Evolutionary conservation across 2,329 filamentous ascomycete genomes (phyloP).

Genomic region (Pseudopyrenochaeta lycopersici): DNA sequence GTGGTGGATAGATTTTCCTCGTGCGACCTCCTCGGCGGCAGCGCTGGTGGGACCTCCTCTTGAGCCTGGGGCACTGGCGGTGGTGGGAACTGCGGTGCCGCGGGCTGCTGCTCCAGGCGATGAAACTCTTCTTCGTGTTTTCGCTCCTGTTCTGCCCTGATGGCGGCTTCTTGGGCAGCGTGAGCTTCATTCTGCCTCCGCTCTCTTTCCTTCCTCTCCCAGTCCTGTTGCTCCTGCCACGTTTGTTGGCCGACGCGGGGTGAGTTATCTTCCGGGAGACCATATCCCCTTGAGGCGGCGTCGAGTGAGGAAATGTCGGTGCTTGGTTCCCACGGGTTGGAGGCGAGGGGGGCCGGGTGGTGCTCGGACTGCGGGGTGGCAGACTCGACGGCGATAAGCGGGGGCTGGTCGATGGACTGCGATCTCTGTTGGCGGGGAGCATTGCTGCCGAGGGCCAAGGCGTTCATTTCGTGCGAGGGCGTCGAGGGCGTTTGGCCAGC

Average conservation of each 20-base stretch:
- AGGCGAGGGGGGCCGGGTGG: slow-evolving; percentile 31
- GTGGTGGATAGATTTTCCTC: slow-evolving; percentile 45
- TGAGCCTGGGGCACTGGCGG: slow-evolving; percentile 1
- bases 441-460: slow-evolving; percentile 44
- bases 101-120: slow-evolving; percentile 26
- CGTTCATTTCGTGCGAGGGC: slow-evolving; percentile 49
- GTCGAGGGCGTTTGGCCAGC: slow-evolving; percentile 51
- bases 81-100: slow-evolving; percentile 7
- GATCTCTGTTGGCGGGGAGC: slow-evolving; percentile 16
- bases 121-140: slow-evolving; percentile 38
- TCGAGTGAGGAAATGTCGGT: slow-evolving; percentile 40
- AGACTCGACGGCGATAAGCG: slow-evolving; percentile 37
- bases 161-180: slow-evolving; percentile 25
- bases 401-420: slow-evolving; percentile 33
- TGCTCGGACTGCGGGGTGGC: slow-evolving; percentile 28
- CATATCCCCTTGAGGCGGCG: slow-evolving; percentile 35
- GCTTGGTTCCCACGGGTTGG: slow-evolving; percentile 40
- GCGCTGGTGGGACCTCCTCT: slow-evolving; percentile 40
- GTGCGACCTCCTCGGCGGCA: slow-evolving; percentile 43
- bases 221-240: slow-evolving; percentile 45
- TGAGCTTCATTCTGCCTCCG: slow-evolving; percentile 30
- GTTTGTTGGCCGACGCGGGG: slow-evolving; percentile 22
- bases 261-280: slow-evolving; percentile 24
- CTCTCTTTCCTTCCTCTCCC: slow-evolving; percentile 36
- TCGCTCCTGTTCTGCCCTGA: slow-evolving; percentile 32